Evolutionary conservation across 345 rosid genomes (phyloP).

Genomic region (Salix purpurea): DNA sequence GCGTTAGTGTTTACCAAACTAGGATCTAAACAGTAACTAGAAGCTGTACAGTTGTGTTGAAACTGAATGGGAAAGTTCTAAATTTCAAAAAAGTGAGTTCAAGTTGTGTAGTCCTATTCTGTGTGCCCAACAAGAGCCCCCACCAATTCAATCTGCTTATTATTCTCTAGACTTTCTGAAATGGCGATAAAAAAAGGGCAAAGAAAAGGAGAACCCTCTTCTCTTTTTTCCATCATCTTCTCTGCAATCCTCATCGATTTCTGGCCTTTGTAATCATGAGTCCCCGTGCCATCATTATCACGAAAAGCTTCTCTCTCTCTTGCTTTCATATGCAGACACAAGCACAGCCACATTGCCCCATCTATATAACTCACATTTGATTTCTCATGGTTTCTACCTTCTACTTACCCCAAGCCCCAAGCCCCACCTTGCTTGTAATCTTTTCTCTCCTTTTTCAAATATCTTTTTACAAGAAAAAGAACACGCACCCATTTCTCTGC

Average conservation of each 20-base stretch:
- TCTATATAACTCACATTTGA: conserved; percentile 26
- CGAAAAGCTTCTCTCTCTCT: conserved; percentile 32
- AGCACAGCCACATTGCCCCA: conserved; percentile 7
- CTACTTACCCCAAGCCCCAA: neutral
- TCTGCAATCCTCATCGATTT: conserved; percentile 35
- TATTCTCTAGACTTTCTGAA: conserved; percentile 7
- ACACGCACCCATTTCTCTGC: neutral
- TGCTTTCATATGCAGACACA: conserved; percentile 18
- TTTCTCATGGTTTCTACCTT: conserved; percentile 3
- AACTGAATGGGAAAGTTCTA: conserved; percentile 15
- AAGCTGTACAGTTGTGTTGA: neutral
- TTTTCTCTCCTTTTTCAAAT: neutral
- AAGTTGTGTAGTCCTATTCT: conserved; percentile 22
- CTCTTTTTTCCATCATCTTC: conserved; percentile 12
- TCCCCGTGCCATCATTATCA: conserved; percentile 60
- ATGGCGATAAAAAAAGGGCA: neutral
- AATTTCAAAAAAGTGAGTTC: conserved; percentile 12
- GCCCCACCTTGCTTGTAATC: neutral
- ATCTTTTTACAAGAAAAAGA: conserved; percentile 6
- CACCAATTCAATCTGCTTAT: neutral
- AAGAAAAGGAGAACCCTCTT: neutral
- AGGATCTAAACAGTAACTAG: neutral
- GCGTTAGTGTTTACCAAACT: neutral
- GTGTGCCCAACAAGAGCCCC: conserved; percentile 11
- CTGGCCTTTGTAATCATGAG: conserved; percentile 66